A percentile compares a stretch with the other conserved stretches of the same genome.
phyloP scores from a whole-genome alignment of 1,284 basidiomycete species.

The Microbotryomycetes sp. region DNA sequence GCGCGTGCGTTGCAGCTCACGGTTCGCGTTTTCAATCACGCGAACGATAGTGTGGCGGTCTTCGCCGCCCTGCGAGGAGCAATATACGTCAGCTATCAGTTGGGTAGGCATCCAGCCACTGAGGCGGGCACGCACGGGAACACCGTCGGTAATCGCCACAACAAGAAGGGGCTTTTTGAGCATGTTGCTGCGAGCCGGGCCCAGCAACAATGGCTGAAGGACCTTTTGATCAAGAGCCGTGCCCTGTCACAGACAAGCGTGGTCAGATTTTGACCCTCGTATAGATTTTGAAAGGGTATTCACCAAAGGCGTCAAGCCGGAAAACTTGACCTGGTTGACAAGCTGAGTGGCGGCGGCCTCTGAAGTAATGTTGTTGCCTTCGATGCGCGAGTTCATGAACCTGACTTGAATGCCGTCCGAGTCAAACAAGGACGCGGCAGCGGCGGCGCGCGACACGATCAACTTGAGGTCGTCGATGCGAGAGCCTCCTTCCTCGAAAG shows the following conservation, averaged over 20 bases:
- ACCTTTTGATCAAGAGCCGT: conserved; percentile 45
- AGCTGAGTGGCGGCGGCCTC: conserved; percentile 43
- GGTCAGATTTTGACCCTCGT: too few relatives aligned
- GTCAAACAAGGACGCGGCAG: conserved; percentile 44
- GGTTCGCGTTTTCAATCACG: conserved; percentile 42
- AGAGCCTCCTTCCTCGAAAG: conserved; percentile 34
- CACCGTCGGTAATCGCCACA: conserved; percentile 37
- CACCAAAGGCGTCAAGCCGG: conserved; percentile 34
- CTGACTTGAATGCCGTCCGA: conserved; percentile 34
- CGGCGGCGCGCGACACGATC: conserved; percentile 39
- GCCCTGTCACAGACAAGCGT: conserved; percentile 33
- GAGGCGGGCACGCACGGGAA: conserved; percentile 11
- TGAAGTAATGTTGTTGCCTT: conserved; percentile 44
- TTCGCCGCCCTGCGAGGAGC: conserved; percentile 41
- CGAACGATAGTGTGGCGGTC: conserved; percentile 41
- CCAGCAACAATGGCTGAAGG: conserved; percentile 44
- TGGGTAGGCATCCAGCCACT: neutral
- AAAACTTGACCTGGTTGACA: conserved; percentile 45
- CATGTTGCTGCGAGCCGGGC: conserved; percentile 39
- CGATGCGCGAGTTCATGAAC: conserved; percentile 45
- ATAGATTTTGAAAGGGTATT: too few relatives aligned
- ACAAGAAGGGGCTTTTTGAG: conserved; percentile 46
- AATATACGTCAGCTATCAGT: neutral
- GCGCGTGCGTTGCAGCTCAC: conserved; percentile 39
- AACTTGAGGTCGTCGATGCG: conserved; percentile 35